phyloP scores from a whole-genome alignment of 352 stramenopile genomes.

The Globisporangium solare region DNA sequence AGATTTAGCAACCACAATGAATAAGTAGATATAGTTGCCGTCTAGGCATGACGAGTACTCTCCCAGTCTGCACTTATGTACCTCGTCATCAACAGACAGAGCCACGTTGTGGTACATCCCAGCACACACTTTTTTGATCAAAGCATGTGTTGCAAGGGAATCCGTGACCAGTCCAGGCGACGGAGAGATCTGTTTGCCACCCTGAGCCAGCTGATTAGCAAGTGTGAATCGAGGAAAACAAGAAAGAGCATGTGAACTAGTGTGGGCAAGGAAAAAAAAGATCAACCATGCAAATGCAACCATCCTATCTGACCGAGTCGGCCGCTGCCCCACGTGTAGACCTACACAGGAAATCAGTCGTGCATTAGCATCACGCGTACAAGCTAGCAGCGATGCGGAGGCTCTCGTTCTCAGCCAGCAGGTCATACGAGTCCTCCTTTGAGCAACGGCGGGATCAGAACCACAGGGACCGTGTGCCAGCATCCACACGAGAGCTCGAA shows the following conservation, averaged over 20 bases:
- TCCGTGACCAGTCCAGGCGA: slow-evolving; percentile 75
- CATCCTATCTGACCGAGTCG: slow-evolving; percentile 83
- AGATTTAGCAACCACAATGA: neutral
- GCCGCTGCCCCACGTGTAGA: slow-evolving; percentile 92
- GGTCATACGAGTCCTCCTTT: slow-evolving; percentile 66
- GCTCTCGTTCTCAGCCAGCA: neutral
- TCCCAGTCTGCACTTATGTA: slow-evolving; percentile 9
- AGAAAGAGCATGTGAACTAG: neutral
- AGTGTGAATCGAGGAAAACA: neutral
- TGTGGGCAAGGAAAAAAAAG: neutral
- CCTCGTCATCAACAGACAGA: slow-evolving; percentile 87
- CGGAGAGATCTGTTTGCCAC: slow-evolving; percentile 61
- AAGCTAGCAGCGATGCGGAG: too few species aligned
- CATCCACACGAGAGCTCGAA: slow-evolving; percentile 75
- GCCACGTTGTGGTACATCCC: slow-evolving; percentile 91
- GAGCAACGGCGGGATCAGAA: slow-evolving; percentile 82
- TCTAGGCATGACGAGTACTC: neutral
- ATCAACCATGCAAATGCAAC: neutral
- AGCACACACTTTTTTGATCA: slow-evolving; percentile 82
- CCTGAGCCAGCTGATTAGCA: slow-evolving; percentile 50
- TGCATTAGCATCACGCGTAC: neutral
- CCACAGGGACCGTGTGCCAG: slow-evolving; percentile 88
- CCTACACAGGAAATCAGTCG: slow-evolving; percentile 14
- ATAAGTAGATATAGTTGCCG: neutral
- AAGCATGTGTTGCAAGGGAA: slow-evolving; percentile 72